Conservation (phyloP, 2,329 filamentous ascomycete genomes). For the Botrytis galanthina region DNA sequence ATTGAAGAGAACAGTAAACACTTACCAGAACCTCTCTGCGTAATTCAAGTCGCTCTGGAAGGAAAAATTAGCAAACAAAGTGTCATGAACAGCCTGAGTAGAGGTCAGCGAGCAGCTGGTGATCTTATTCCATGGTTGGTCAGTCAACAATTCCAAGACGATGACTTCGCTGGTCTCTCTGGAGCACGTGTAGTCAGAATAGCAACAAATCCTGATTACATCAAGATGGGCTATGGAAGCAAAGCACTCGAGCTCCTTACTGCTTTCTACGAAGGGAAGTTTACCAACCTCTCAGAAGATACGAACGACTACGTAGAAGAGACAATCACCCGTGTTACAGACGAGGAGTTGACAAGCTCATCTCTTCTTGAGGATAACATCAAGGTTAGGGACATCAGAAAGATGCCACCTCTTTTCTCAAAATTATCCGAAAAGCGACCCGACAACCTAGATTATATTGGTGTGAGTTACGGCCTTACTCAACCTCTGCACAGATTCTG, state of each 20-base stretch:
- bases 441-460: slow-evolving; percentile 82
- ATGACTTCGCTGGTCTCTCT: slow-evolving; percentile 90
- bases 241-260: slow-evolving; percentile 82
- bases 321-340: slow-evolving; percentile 74
- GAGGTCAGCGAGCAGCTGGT: slow-evolving; percentile 84
- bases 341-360: slow-evolving; percentile 73
- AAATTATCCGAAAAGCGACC: slow-evolving; percentile 82
- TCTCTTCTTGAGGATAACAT: slow-evolving; percentile 84
- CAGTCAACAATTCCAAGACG: slow-evolving; percentile 96
- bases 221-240: slow-evolving; percentile 88
- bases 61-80: slow-evolving; percentile 92
- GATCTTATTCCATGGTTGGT: slow-evolving; percentile 97
- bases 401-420: slow-evolving; percentile 91
- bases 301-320: slow-evolving; percentile 51
- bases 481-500: slow-evolving; percentile 89
- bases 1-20: slow-evolving; percentile 72
- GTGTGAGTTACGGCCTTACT: slow-evolving; percentile 93
- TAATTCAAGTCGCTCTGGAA: slow-evolving; percentile 91
- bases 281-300: slow-evolving; percentile 77
- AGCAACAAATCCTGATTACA: slow-evolving; percentile 92
- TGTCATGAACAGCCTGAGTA: slow-evolving; percentile 82
- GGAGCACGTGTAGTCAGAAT: slow-evolving; percentile 91
- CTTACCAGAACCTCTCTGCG: slow-evolving; percentile 88
- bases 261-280: slow-evolving; percentile 94
- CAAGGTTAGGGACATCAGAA: slow-evolving; percentile 81